Base-by-base conservation (phyloP, 257 asterid species). In the Petrea volubilis region DNA sequence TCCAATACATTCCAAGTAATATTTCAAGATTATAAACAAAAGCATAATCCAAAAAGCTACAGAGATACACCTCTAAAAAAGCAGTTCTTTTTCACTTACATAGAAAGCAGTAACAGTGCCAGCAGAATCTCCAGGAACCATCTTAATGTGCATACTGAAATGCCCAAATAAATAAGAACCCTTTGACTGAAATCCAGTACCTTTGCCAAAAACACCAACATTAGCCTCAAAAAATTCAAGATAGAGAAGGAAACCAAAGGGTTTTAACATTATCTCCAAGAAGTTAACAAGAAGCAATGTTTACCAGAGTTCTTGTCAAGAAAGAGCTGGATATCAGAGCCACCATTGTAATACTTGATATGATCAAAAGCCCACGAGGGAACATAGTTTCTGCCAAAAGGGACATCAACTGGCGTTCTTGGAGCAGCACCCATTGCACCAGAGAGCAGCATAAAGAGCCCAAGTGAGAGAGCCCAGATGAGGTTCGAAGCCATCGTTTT, bases 81-180 rank as follows among this genome's bases (percentile, higher is more conserved):
- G 59, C 15, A 25, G 7, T 38, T 14, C 4, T 18, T n/a, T 27
- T 50, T 53, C 27, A 55, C 89, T 78, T 74, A 88, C 97, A 79
- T 90, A 90, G 77, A 86, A 90, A 58, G 97, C 97, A 55, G 97
- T 90, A 17, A 90, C 97, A 28, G 97, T 90, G 56, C 97, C 96
- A 4, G 97, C 97, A 53, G 97, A 90, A 75, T 90, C 97, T 24
- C 96, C 97, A 59, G 84, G 78, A 61, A 90, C 97, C 91, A 88
- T 85, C 87, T 90, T 90, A 65, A 90, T 81, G 63, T 77, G 87
- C 97, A 90, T 90, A 61, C 93, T 82, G 75, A 90, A 90, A 51
- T 90, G 97, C 13, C 93, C 97, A 51, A 90, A 88, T 17, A 88
- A 74, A 74, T 90, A 90, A 56, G 90, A 88, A 2, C 97, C 96